A percentile compares a stretch with the other conserved stretches of the same genome.
Conservation (phyloP, 257 asterid genomes). For the Fraxinus pennsylvanica region DNA sequence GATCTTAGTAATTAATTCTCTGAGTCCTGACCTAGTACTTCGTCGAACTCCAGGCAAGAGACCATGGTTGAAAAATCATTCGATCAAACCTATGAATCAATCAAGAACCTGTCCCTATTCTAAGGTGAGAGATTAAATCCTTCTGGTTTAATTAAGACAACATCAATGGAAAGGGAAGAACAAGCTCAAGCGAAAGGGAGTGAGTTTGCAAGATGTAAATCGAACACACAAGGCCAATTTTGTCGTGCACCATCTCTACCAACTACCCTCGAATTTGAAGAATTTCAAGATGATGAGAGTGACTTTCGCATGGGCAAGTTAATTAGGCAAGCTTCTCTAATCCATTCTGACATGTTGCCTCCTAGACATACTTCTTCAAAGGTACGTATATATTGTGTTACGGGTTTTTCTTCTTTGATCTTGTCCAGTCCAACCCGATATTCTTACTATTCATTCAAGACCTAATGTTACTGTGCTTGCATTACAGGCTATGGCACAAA, state of each 20-base stretch:
- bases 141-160: not conserved
- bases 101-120: conserved; percentile 26
- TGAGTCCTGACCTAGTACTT: conserved; percentile 33
- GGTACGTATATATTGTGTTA: conserved; percentile 24
- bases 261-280: not conserved
- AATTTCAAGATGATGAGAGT: conserved; percentile 41
- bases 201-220: not conserved
- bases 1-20: conserved; percentile 5
- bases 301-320: conserved; percentile 54
- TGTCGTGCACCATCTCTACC: conserved; percentile 46
- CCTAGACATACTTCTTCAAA: conserved; percentile 27
- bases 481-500: conserved; percentile 37
- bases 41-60: conserved; percentile 19
- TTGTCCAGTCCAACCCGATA: too few species aligned
- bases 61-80: conserved; percentile 22
- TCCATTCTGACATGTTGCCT: conserved; percentile 22
- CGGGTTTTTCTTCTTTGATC: too few species aligned
- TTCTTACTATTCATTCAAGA: too few species aligned
- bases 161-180: conserved; percentile 17
- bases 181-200: conserved; percentile 2
- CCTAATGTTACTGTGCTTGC: not conserved
- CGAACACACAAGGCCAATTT: conserved; percentile 9
- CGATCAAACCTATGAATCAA: conserved; percentile 41
- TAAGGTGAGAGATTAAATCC: not conserved
- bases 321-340: conserved; percentile 58